Base-by-base conservation (phyloP, 192 early-diverging fungal species). In the Backusella morwellensis region DNA sequence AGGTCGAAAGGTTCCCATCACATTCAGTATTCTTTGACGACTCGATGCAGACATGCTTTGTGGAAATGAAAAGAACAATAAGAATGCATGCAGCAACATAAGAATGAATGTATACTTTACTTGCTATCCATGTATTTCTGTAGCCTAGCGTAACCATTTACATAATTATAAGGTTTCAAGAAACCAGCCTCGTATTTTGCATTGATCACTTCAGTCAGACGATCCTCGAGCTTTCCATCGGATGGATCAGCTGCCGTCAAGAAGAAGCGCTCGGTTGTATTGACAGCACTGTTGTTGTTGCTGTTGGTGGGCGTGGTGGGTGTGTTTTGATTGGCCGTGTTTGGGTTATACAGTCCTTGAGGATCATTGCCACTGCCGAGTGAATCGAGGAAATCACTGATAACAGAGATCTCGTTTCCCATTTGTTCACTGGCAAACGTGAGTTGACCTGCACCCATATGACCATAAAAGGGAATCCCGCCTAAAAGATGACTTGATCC, bases 181-280 rank as follows among this genome's bases (percentile, higher is more conserved):
- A 97, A 90, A 0, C 97, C 97, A 19, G 96, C 96, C 77, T 99
- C 95, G 74, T 95, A 96, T 81, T 99, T 99, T 12, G 97, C 96
- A 78, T 93, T 93, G 81, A 99, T 96, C 29, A 99, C 93, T 74
- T 95, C 93, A 29, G 89, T 94, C 74, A 99, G 86, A 76, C 97
- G 91, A 75, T 96, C 96, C 83, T 96, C 95, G 7, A 91, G 90
- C 42, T 92, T 90, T 26, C 92, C 93, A 74, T 96, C 94, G 35
- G 85, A 88, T 0, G 97, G 97, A 80, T 99, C 96, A 4, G 97
- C 97, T 1, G 96, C 96, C 3, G 94, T 97, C 52, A 97, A 88
- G 73, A 97, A 90, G 84, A 97, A 99, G 66, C 92, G 92, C 68
- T 97, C 95, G 35, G 94, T 90, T 29, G 88, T 88, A 69, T 90